Evolutionary conservation across 257 asterid species (phyloP).

Genomic region (Ilex asprella): DNA sequence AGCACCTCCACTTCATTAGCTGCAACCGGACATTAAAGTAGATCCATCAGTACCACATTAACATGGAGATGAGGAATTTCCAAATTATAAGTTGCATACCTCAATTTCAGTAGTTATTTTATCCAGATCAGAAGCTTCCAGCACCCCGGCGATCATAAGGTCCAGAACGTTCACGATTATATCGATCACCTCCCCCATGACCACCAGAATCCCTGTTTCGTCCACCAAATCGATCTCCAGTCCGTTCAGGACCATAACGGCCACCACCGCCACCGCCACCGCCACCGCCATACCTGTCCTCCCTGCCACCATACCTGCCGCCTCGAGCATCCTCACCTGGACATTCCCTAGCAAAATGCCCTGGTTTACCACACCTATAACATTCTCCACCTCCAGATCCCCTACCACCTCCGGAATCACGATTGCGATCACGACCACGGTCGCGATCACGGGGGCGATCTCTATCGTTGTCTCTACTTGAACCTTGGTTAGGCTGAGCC

Average conservation of each 20-base stretch:
- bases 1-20: constrained; percentile 37
- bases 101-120: constrained; percentile 4
- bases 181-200: constrained; percentile 64
- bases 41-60: constrained; percentile 8
- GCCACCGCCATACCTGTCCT: constrained; percentile 30
- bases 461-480: constrained; percentile 49
- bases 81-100: constrained; percentile 2
- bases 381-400: constrained; percentile 92
- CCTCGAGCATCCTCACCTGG: constrained; percentile 69
- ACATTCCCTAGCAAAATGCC: constrained; percentile 94
- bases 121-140: constrained; percentile 47
- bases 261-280: constrained; percentile 38
- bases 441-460: constrained; percentile 60
- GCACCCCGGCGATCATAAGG: constrained; percentile 80
- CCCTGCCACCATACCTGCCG: constrained; percentile 62
- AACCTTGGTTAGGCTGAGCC: constrained; percentile 75
- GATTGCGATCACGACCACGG: constrained; percentile 51
- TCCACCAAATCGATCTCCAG: constrained; percentile 68
- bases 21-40: constrained; percentile 17
- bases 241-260: constrained; percentile 80
- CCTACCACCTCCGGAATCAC: constrained; percentile 60
- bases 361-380: constrained; percentile 92
- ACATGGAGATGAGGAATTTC: neutral
- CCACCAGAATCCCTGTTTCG: constrained; percentile 61
- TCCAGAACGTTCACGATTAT: constrained; percentile 81